Conservation (phyloP, 352 stramenopile species). For the Phytopythium boreale region DNA sequence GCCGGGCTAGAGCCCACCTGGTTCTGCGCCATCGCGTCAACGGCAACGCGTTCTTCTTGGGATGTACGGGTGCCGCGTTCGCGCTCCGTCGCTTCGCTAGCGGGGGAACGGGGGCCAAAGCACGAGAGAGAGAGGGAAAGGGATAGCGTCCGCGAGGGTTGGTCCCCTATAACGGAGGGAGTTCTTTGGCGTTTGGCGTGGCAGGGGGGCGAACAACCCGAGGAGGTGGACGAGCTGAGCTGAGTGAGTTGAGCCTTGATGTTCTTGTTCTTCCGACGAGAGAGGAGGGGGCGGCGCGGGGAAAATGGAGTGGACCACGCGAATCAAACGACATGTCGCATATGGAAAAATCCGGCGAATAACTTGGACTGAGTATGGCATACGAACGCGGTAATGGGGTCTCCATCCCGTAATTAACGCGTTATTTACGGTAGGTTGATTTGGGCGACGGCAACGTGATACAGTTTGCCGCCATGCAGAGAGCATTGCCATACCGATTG, state of each 20-base stretch:
- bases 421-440: background rate
- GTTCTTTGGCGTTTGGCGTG: too few relatives aligned
- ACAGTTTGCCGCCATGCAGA: too few relatives aligned
- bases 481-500: background rate
- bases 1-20: background rate
- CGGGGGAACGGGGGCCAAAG: background rate
- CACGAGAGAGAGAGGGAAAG: too few relatives aligned
- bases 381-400: background rate
- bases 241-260: background rate
- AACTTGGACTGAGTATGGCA: background rate
- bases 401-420: background rate
- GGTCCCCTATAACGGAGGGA: too few relatives aligned
- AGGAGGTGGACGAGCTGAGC: too few relatives aligned
- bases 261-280: background rate
- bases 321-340: slow-evolving; percentile 4
- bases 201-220: too few relatives aligned
- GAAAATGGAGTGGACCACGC: slow-evolving; percentile 1
- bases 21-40: slow-evolving; percentile 23
- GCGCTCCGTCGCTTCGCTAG: background rate
- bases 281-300: background rate
- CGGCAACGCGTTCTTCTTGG: too few relatives aligned
- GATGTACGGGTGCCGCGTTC: too few relatives aligned
- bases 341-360: background rate
- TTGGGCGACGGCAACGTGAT: too few relatives aligned
- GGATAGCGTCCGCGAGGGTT: too few relatives aligned